Percentiles rank a stretch among this genome's conserved stretches.
phyloP scores from a whole-genome alignment of 352 stramenopile genomes.

The Globisporangium echinulatum region DNA sequence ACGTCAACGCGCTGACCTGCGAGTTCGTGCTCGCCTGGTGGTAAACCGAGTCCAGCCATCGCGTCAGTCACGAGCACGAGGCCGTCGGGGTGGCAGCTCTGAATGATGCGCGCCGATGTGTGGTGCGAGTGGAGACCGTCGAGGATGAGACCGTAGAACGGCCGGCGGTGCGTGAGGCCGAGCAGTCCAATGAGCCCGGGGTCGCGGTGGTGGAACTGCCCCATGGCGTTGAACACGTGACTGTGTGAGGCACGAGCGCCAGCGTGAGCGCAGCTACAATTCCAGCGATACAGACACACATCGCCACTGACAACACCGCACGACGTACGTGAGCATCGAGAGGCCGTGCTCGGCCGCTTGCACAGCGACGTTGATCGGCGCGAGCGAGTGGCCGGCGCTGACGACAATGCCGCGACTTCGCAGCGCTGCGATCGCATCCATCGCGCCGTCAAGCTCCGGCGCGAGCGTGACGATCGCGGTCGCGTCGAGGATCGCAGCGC shows the following conservation, averaged over 20 bases:
- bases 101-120: constrained; percentile 75
- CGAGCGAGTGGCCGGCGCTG: constrained; percentile 74
- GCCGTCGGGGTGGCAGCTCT: constrained; percentile 65
- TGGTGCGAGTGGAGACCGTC: constrained; percentile 86
- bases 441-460: constrained; percentile 72
- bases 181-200: constrained; percentile 86
- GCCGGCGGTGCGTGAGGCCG: constrained; percentile 33
- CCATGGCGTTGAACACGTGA: constrained; percentile 92
- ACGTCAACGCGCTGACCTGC: constrained; percentile 65
- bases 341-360: constrained; percentile 57
- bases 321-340: constrained; percentile 70
- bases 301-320: neutral
- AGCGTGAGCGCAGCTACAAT: neutral
- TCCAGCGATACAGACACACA: neutral
- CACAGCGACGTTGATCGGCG: constrained; percentile 62
- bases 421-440: constrained; percentile 17
- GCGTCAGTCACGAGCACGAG: constrained; percentile 81
- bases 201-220: constrained; percentile 86
- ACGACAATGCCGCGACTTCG: constrained; percentile 31
- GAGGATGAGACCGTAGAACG: constrained; percentile 82
- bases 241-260: constrained; percentile 7
- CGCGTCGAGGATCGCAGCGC: constrained; percentile 28
- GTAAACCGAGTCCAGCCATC: constrained; percentile 80
- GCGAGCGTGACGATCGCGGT: constrained; percentile 84
- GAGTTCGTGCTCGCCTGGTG: constrained; percentile 64